Base-by-base conservation (phyloP, 2,329 filamentous ascomycete species). In the Hawksworthiomyces lignivorus region DNA sequence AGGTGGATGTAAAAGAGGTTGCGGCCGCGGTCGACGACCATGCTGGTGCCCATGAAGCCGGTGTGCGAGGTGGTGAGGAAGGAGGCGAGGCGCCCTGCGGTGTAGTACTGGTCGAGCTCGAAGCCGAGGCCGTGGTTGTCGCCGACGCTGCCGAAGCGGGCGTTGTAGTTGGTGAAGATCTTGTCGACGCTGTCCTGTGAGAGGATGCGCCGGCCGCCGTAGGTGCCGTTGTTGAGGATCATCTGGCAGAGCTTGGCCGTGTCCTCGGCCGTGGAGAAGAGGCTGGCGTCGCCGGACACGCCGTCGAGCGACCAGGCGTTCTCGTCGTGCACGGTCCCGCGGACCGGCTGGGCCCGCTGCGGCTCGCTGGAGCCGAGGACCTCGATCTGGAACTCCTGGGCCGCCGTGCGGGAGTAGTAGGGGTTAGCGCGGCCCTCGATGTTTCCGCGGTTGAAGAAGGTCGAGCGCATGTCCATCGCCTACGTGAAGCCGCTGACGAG, bases 161-260 rank as follows among this genome's bases (percentile, higher is more conserved):
- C 37, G 21, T 39, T 39, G 37, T 24, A 39, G 29, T 39, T 33
- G 18, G 37, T 39, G 19, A 39, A 39, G 20, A 39, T 39, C 5
- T 17, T 17, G 29, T 39, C 28, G 10, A 39, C 37, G 15, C 19
- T 26, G 11, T 14, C 21, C 6, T 24, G 37, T 7, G 37, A 39
- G 19, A 39, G 28, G 11, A 39, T 18, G 19, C 37, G 37, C 7
- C 46, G 39, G 4, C 57, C 54, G 28, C 42, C 50, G 44, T 62
- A 62, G 1, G 58, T 62, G 12, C 60, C 60, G 42, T 61, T 60
- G 49, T 62, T 61, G 14, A 61, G 51, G 28, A 62, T 56, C 59
- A 62, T 62, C 44, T 62, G 59, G 40, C 57, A 58, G 42, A 61
- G 47, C 14, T 48, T 51, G 4, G 59, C 57, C 18, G 52, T 52